Evolutionary conservation across 768 basidiomycete species (phyloP).

Genomic region (Kwoniella bestiolae): DNA sequence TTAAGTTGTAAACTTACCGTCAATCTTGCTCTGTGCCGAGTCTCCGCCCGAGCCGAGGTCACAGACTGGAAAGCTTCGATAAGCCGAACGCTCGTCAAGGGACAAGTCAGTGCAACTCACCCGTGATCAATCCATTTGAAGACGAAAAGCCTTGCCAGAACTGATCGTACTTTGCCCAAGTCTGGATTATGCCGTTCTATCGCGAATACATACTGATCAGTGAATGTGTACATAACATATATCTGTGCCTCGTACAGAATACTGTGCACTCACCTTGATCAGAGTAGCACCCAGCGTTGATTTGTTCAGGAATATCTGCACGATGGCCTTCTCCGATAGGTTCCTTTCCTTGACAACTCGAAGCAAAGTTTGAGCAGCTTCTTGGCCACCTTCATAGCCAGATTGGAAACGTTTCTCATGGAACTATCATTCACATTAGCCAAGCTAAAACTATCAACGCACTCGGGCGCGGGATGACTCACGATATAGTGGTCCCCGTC

Average conservation of each 20-base stretch:
- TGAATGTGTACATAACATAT: too few relatives aligned
- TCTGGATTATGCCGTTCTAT: slow-evolving; percentile 36
- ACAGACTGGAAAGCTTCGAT: slow-evolving; percentile 30
- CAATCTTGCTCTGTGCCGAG: slow-evolving; percentile 44
- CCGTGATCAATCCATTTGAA: slow-evolving; percentile 43
- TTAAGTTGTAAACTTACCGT: slow-evolving; percentile 20
- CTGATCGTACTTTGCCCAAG: slow-evolving; percentile 31
- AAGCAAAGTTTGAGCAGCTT: slow-evolving; percentile 45
- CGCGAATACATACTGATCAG: neutral
- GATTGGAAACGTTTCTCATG: slow-evolving; percentile 31
- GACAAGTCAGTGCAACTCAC: slow-evolving; percentile 27
- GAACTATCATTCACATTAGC: too few relatives aligned
- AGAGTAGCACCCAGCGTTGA: slow-evolving; percentile 37
- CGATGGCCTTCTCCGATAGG: slow-evolving; percentile 27
- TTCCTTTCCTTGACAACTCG: neutral
- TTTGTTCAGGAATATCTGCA: slow-evolving; percentile 51
- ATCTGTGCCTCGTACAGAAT: neutral
- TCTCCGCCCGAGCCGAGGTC: slow-evolving; percentile 51
- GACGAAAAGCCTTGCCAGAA: slow-evolving; percentile 50
- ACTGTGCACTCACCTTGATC: slow-evolving; percentile 46
- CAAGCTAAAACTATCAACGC: too few relatives aligned
- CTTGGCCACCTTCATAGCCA: slow-evolving; percentile 46
- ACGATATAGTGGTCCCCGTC: slow-evolving; percentile 50
- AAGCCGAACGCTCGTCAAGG: too few relatives aligned
- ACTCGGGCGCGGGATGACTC: slow-evolving; percentile 11